Evolutionary conservation across 768 basidiomycete genomes (phyloP).

Genomic region (Cystobasidium onofrii): DNA sequence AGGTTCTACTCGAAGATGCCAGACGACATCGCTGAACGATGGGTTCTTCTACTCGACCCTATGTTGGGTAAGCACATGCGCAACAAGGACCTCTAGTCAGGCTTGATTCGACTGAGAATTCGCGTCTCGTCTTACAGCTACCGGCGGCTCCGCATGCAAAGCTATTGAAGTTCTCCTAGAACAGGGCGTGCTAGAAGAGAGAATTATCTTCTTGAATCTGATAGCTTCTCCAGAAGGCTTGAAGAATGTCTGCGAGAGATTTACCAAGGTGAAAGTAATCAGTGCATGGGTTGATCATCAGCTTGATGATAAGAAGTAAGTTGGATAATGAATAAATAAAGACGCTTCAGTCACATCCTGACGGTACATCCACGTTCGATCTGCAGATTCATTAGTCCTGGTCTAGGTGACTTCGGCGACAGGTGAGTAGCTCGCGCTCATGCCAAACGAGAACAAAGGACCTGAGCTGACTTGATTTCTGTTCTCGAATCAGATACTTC

Average conservation of each 20-base stretch:
- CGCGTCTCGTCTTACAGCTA: constrained; percentile 52
- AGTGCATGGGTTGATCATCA: constrained; percentile 43
- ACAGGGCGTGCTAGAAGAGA: constrained; percentile 84
- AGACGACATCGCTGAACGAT: constrained; percentile 80
- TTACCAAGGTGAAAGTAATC: constrained; percentile 40
- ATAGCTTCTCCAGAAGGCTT: constrained; percentile 42
- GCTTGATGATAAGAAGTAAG: constrained; percentile 38
- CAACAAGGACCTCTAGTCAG: not conserved
- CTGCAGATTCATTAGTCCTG: constrained; percentile 19
- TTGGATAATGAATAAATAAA: no score
- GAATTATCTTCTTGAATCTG: constrained; percentile 47
- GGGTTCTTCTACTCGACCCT: constrained; percentile 88
- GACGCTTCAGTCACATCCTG: no score
- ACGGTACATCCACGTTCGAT: no score
- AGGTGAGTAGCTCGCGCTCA: not conserved
- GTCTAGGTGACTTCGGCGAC: constrained; percentile 29
- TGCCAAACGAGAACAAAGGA: not conserved
- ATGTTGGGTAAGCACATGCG: constrained; percentile 68
- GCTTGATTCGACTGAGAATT: not conserved
- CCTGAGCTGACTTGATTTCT: not conserved
- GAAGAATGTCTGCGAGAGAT: constrained; percentile 35
- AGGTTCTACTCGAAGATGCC: constrained; percentile 60
- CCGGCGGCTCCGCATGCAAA: constrained; percentile 95
- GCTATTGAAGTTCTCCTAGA: constrained; percentile 89
- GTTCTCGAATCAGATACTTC: not conserved